Evolutionary conservation across 73 alveolate species (phyloP).

Genomic region (Stentor coeruleus): DNA sequence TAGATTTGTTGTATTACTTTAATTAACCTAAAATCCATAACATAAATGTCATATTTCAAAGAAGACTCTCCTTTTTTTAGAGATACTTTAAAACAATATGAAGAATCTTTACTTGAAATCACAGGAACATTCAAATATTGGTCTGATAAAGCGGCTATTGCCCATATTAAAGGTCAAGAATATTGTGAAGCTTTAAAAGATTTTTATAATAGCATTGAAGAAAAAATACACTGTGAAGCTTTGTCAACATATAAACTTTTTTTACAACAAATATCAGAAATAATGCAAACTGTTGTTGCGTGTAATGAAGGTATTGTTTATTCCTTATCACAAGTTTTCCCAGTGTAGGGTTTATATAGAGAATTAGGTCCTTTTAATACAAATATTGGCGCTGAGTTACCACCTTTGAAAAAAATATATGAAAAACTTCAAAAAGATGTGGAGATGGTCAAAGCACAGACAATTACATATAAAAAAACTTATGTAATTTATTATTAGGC

Average conservation of each 20-base stretch:
- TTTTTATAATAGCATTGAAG: background rate
- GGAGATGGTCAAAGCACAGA: background rate
- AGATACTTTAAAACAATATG: background rate
- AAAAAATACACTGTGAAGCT: background rate
- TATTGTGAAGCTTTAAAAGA: background rate
- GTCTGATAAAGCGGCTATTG: background rate
- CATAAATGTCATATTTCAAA: background rate
- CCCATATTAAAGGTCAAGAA: background rate
- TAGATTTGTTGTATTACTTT: too few relatives aligned
- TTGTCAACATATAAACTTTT: background rate
- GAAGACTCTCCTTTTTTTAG: constrained; percentile 10
- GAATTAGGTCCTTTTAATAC: background rate
- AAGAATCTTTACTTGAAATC: background rate
- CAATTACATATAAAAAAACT: background rate
- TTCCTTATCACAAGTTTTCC: background rate
- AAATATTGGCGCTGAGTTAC: background rate
- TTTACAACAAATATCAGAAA: background rate
- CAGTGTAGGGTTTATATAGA: background rate
- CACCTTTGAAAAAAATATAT: background rate
- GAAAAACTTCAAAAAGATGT: constrained; percentile 4
- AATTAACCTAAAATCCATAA: too few relatives aligned
- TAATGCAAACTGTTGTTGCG: background rate
- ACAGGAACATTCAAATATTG: background rate
- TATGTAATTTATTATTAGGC: background rate
- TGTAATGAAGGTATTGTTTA: constrained; percentile 12